Base-by-base conservation (phyloP, 2,329 filamentous ascomycete species). In the Coleophoma eucalyptorum region DNA sequence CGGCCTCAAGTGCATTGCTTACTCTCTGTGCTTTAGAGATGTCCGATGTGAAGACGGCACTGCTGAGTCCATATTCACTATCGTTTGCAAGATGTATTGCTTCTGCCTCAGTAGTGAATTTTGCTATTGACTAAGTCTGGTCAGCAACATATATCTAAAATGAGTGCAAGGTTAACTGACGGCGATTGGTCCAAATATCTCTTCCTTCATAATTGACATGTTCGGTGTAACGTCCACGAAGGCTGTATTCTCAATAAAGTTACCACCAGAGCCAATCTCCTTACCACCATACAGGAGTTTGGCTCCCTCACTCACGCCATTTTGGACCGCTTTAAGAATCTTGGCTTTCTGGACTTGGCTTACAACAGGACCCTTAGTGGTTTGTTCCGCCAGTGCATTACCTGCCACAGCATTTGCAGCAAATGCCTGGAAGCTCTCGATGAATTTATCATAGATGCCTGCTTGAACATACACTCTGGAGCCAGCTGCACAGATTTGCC, bases 401-500 rank as follows among this genome's bases (percentile, higher is more conserved):
- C 10, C 45, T 8, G 38, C 38, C 11, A 41, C 16, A 16, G 38
- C 38, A 12, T 41, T 41, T 16, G 16, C 8, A 11, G 11, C 8
- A 10, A 18, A 8, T 16, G 78, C 77, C 75, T 82, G 85, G 75
- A 88, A 88, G 51, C 71, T 68, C 66, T 80, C 67, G 49, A 89
- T 68, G 68, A 88, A 89, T 69, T 83, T 80, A 70, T 87, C 84
- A 69, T 87, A 86, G 68, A 88, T 85, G 49, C 72, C 70, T 58
- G 86, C 84, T 63, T 88, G 83, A 41, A 88, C 84, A 71, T 86
- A 86, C 64, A 88, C 73, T 66, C 84, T 79, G 54, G 82, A 86
- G 56, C 82, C 81, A 54, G 83, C 83, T 63, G 80, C 84, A 59
- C 69, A 72, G 61, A 59, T 63, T 58, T 72, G 69, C 44, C 69